Percentiles rank a stretch among this genome's conserved stretches.
phyloP scores from a whole-genome alignment of 139 green algal genomes.

The Monoraphidium neglectum region DNA sequence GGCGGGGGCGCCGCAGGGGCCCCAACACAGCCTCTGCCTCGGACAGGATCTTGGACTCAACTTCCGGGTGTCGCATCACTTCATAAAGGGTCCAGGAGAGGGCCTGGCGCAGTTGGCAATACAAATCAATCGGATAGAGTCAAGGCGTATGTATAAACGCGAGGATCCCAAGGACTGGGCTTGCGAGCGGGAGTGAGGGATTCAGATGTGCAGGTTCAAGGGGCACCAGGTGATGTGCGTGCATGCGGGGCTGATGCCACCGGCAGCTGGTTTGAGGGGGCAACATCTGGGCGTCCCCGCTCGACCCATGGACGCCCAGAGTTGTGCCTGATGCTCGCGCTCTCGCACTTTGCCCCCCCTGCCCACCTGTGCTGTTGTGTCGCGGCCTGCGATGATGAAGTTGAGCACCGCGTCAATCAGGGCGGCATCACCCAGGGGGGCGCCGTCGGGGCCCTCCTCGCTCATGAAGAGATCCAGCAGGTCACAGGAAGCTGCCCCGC shows the following conservation, averaged over 20 bases:
- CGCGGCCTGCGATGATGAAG: slow-evolving; percentile 35
- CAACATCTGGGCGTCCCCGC: no score
- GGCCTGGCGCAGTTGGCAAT: not conserved
- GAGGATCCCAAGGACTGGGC: no score
- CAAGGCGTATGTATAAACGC: not conserved
- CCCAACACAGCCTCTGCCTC: slow-evolving; percentile 28
- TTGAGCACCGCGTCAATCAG: slow-evolving; percentile 35
- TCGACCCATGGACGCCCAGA: no score
- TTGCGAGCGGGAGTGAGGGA: no score
- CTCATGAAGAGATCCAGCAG: slow-evolving; percentile 33
- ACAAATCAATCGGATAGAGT: no score
- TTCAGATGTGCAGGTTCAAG: no score
- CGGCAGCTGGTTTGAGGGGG: no score
- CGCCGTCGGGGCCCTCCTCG: not conserved
- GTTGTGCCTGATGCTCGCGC: no score
- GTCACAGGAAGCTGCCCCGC: not conserved
- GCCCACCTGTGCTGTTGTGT: slow-evolving; percentile 32
- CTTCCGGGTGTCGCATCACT: slow-evolving; percentile 20
- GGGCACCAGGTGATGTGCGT: no score
- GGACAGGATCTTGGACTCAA: slow-evolving; percentile 23
- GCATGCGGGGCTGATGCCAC: no score
- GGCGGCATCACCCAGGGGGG: slow-evolving; percentile 4
- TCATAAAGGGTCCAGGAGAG: slow-evolving; percentile 25
- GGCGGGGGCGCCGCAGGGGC: not conserved
- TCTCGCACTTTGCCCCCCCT: no score